Evolutionary conservation across 352 stramenopile genomes (phyloP), one percentile per base, ranked within the genome.

Genomic region (Phytophthora europaea): DNA sequence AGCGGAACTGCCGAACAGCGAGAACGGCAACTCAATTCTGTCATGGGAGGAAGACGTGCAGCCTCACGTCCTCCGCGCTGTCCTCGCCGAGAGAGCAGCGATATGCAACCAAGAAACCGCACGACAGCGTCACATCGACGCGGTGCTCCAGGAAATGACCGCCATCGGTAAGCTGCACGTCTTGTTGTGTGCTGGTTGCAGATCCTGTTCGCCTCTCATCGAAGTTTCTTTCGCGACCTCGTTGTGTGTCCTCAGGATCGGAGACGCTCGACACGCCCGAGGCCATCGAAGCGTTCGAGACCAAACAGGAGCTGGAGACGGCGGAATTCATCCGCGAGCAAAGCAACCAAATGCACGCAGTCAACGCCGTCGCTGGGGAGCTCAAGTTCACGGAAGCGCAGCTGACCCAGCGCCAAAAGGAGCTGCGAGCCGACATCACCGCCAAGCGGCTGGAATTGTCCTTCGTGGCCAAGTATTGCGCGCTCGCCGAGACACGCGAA

Each of bases 371-470:
- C 7, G 70, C 81, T 1, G 64, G 76, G 40, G 59, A 59, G 28
- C 71, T 79, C 59, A 87, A 85, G 61, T 74, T 85, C 61, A 28
- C 63, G 15, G 85, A 92, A 38, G 75, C 85, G 9, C 70, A 80
- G 58, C 73, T 88, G 33, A 83, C 79, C 26, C 80, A 90, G 51
- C 67, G 64, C 6, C 83, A 90, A 60, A 91, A 91, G 55, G 65
- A 78, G 40, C 53, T 93, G 23, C 78, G 82, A 20, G 43, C 52
- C 3, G 74, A 88, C 33, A 85, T 89, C 75, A 63, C 69, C 5
- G 31, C 70, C 23, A 69, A 67, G 26, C 47, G 62, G 5, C 59
- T 75, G n/a, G 79, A 88, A 59, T 72, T 90, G 4, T 71, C 71
- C 43, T 72, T 70, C 4, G 9, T 78, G 9, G 62, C 64, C 12